A percentile compares a stretch with the other conserved stretches of the same genome.
Conservation (phyloP, 345 rosid species). For the Psidium friedrichsthalianum region DNA sequence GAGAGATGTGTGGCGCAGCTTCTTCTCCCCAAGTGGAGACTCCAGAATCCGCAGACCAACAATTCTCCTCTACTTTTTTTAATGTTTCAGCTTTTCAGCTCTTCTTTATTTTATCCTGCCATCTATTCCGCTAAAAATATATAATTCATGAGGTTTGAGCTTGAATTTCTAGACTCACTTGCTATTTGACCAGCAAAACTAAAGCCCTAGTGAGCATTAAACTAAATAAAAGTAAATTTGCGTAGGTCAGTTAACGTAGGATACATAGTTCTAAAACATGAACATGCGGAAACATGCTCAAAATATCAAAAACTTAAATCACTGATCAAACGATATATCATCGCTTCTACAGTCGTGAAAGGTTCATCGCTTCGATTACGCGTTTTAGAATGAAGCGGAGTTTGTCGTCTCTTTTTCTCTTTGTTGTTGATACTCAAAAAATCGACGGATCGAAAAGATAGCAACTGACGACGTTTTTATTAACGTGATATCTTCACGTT, state of each 20-base stretch:
- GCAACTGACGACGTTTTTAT: no score
- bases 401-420: no score
- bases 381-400: no score
- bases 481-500: no score
- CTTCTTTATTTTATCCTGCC: background rate
- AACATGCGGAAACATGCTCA: no score
- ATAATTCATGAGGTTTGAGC: background rate
- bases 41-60: background rate
- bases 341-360: no score
- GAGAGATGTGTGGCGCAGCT: background rate
- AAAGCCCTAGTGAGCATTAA: background rate
- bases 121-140: background rate
- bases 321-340: no score
- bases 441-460: no score
- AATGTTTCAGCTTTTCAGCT: background rate
- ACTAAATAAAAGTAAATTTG: background rate
- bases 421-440: no score
- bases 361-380: no score
- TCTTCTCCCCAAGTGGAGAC: background rate
- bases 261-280: no score
- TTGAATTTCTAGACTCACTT: fast-evolving
- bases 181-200: background rate
- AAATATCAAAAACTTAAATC: no score
- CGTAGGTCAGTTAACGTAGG: background rate
- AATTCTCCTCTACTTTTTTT: background rate